Evolutionary conservation across 2,329 filamentous ascomycete genomes (phyloP).

Genomic region (Malbranchea cinnamomea): DNA sequence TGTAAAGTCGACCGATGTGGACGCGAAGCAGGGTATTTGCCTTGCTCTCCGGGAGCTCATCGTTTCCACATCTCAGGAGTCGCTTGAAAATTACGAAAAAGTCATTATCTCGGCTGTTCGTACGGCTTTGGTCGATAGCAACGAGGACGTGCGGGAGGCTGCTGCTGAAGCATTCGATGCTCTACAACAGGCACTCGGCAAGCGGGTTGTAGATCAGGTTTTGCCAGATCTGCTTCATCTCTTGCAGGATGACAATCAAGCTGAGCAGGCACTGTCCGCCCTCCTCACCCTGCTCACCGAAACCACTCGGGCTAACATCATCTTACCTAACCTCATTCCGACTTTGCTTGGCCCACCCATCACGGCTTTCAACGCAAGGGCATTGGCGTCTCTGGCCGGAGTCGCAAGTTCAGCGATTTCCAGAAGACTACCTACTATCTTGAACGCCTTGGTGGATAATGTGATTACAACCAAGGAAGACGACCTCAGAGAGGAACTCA

Average conservation of each 20-base stretch:
- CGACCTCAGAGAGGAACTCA: constrained; percentile 57
- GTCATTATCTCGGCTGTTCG: constrained; percentile 88
- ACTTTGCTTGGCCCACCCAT: constrained; percentile 84
- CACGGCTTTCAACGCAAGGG: constrained; percentile 85
- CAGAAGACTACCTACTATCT: constrained; percentile 70
- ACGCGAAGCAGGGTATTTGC: constrained; percentile 94
- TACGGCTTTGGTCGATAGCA: constrained; percentile 76
- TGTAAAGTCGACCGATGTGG: constrained; percentile 72
- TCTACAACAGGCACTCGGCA: constrained; percentile 83
- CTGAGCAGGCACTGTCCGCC: constrained; percentile 82
- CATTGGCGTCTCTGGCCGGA: constrained; percentile 79
- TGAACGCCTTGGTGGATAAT: constrained; percentile 90
- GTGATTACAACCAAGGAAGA: constrained; percentile 62
- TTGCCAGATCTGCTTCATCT: constrained; percentile 81
- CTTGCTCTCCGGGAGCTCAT: constrained; percentile 92
- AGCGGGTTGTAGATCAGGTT: constrained; percentile 88
- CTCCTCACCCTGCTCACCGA: constrained; percentile 90
- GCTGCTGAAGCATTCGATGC: constrained; percentile 96
- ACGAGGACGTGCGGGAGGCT: constrained; percentile 81
- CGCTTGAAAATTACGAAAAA: constrained; percentile 87
- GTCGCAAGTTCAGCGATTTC: constrained; percentile 88
- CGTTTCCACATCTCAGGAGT: constrained; percentile 70
- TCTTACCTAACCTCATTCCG: constrained; percentile 87
- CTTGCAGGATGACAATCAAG: constrained; percentile 71
- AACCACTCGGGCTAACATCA: constrained; percentile 84